Percentiles rank a stretch among this genome's conserved stretches.
Evolutionary conservation across 1,284 basidiomycete genomes (phyloP).

Genomic region (Cryptococcus sp.): DNA sequence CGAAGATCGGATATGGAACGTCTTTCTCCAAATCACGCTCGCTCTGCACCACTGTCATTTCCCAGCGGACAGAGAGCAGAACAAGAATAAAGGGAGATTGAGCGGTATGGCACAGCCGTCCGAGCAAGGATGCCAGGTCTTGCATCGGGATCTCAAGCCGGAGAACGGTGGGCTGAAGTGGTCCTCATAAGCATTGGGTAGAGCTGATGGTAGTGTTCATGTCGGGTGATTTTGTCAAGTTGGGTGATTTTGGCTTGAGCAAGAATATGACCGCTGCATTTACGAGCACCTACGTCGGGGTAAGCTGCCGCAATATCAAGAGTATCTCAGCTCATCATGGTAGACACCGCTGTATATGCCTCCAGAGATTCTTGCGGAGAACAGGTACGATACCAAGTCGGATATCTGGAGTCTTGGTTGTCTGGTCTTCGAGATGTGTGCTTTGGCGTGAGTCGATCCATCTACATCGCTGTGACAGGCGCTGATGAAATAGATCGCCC

Average conservation of each 20-base stretch:
- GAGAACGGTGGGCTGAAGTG: slow-evolving; percentile 71
- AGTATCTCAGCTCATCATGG: slow-evolving; percentile 3
- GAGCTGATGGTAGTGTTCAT: slow-evolving; percentile 30
- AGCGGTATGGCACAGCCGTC: slow-evolving; percentile 3
- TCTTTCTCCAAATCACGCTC: slow-evolving; percentile 86
- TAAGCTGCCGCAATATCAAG: slow-evolving; percentile 47
- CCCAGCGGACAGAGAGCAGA: slow-evolving; percentile 35
- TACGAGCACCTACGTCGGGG: slow-evolving; percentile 93
- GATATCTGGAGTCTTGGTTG: slow-evolving; percentile 98
- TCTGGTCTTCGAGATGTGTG: slow-evolving; percentile 90
- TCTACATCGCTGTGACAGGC: too few relatives aligned
- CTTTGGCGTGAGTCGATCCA: slow-evolving; percentile 63
- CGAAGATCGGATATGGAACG: slow-evolving; percentile 91
- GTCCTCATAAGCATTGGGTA: background rate
- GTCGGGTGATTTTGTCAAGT: slow-evolving; percentile 61
- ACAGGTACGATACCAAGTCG: slow-evolving; percentile 92
- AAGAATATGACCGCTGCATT: slow-evolving; percentile 87
- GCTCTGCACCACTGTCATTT: slow-evolving; percentile 86
- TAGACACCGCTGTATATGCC: slow-evolving; percentile 99
- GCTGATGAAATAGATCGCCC: too few relatives aligned
- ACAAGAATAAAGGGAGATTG: slow-evolving; percentile 8
- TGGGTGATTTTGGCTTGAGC: slow-evolving; percentile 93
- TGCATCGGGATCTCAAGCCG: slow-evolving; percentile 93
- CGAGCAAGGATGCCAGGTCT: slow-evolving; percentile 57
- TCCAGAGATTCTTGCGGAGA: slow-evolving; percentile 92